Percentiles rank a stretch among this genome's conserved stretches.
Evolutionary conservation across 768 basidiomycete species (phyloP).

Genomic region (Tephrocybe sp.): DNA sequence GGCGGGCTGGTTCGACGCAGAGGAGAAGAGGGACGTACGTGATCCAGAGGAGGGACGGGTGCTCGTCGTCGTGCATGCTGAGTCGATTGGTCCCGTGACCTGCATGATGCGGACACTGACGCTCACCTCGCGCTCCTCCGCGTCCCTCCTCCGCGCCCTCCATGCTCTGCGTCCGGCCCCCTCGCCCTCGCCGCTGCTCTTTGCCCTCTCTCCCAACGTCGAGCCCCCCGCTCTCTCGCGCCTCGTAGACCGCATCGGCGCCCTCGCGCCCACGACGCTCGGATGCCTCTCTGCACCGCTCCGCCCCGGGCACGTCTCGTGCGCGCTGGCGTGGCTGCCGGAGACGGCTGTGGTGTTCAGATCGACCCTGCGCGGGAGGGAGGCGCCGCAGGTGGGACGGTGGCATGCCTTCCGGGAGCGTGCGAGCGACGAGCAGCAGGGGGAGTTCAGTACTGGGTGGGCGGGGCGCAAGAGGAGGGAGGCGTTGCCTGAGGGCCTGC

Average conservation of each 20-base stretch:
- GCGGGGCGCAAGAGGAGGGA: constrained; percentile 26
- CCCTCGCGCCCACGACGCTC: constrained; percentile 18
- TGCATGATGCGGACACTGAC: constrained; percentile 41
- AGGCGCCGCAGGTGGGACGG: constrained; percentile 65
- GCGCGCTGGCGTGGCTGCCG: constrained; percentile 59
- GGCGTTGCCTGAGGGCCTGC: constrained; percentile 39
- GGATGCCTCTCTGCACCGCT: constrained; percentile 66
- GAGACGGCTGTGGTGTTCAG: constrained; percentile 48
- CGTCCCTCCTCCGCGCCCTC: constrained; percentile 34
- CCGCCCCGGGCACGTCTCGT: constrained; percentile 37
- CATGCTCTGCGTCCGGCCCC: constrained; percentile 25
- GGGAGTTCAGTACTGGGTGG: constrained; percentile 43
- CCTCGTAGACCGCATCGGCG: no score
- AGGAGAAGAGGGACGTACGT: no score
- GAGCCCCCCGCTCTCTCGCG: constrained; percentile 34
- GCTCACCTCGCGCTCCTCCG: constrained; percentile 36
- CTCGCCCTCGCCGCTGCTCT: constrained; percentile 44
- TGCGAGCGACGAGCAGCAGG: constrained; percentile 21
- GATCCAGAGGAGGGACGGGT: no score
- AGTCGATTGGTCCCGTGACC: constrained; percentile 7
- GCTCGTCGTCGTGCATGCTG: not conserved
- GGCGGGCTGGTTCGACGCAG: no score
- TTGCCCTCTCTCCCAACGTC: constrained; percentile 48
- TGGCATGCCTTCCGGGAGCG: constrained; percentile 66
- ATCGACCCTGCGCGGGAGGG: constrained; percentile 61